Evolutionary conservation across 2,329 filamentous ascomycete species (phyloP).

Genomic region (Fusarium verrucosum): DNA sequence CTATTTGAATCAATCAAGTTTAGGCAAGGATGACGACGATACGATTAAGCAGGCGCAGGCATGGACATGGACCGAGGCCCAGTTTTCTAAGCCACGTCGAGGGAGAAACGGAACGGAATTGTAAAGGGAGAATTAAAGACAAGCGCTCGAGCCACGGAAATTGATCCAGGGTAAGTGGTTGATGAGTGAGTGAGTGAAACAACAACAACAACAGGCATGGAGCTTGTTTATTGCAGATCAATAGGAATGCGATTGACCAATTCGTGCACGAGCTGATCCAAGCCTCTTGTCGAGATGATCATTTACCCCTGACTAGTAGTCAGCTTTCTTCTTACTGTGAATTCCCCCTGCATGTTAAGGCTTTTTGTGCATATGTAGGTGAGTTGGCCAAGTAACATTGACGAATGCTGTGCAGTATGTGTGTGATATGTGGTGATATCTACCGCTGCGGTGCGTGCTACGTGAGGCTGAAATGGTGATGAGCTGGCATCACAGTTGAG

Average conservation of each 20-base stretch:
- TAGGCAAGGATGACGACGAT: constrained; percentile 5
- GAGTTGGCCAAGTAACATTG: constrained; percentile 23
- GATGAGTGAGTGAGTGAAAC: not conserved
- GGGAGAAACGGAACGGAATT: constrained; percentile 19
- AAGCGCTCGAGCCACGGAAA: constrained; percentile 13
- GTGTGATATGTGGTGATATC: not conserved
- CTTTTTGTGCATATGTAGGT: not conserved
- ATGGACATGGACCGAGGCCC: not conserved
- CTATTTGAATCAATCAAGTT: constrained; percentile 23
- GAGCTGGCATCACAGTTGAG: not conserved
- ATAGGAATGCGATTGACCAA: constrained; percentile 12
- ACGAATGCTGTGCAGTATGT: not conserved
- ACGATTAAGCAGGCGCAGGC: constrained; percentile 6
- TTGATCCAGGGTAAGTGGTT: constrained; percentile 19
- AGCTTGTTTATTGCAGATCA: constrained; percentile 2
- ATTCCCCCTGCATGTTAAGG: constrained; percentile 4
- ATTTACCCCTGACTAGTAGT: constrained; percentile 18
- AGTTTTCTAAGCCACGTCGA: constrained; percentile 27
- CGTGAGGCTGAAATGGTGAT: not conserved
- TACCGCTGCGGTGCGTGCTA: not conserved
- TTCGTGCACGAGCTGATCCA: not conserved
- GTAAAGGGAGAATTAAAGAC: constrained; percentile 25
- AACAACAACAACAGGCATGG: constrained; percentile 9
- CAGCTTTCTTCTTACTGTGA: too few species aligned
- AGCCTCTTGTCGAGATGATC: not conserved